Evolutionary conservation across 208 protist species (phyloP), one percentile per base, ranked within the genome.

Genomic region (Leishmania arabica): DNA sequence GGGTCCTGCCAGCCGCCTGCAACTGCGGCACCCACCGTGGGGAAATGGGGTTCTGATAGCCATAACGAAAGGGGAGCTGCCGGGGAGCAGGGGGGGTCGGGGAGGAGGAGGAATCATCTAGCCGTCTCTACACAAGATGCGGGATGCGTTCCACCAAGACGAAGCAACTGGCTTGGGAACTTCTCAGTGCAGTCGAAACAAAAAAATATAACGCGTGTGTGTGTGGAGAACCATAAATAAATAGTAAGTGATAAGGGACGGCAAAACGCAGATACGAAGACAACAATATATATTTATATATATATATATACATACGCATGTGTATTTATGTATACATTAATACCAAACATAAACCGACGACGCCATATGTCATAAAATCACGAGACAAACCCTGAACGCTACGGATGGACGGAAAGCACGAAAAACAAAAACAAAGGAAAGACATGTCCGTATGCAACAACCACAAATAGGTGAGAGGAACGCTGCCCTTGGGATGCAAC

Each of bases 331-430:
- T 40, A 31, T 37, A 70, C n/a, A 66, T 54, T 0, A 8, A 49
- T 49, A 45, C 42, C 42, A 45, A 49, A 1, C 62, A 40, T 42
- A 82, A 40, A 84, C 19, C 76, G 21, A 84, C 45, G 49, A 19
- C 66, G 5, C 71, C 68, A 66, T n/a, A 80, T 56, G 53, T 56
- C 53, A 7, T 49, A 11, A 49, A 49, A 49, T 49, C 45, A 11
- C 45, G 45, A 49, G 45, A 13, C 8, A 49, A 49, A 11, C 45
- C 45, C 45, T 49, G 8, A 49, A 49, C 0, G 9, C 45, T 8
- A 49, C 8, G 19, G 53, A 58, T 58, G 53, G 15, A 58, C 53
- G 1, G 19, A 58, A 19, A 58, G 17, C 15, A 58, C 1, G 5
- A 21, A 2, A 17, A 58, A 24, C 53, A 4, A 17, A 21, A 24